Evolutionary conservation across 2,329 filamentous ascomycete species (phyloP), one percentile per base, ranked within the genome.

Genomic region (Fusarium anguioides): DNA sequence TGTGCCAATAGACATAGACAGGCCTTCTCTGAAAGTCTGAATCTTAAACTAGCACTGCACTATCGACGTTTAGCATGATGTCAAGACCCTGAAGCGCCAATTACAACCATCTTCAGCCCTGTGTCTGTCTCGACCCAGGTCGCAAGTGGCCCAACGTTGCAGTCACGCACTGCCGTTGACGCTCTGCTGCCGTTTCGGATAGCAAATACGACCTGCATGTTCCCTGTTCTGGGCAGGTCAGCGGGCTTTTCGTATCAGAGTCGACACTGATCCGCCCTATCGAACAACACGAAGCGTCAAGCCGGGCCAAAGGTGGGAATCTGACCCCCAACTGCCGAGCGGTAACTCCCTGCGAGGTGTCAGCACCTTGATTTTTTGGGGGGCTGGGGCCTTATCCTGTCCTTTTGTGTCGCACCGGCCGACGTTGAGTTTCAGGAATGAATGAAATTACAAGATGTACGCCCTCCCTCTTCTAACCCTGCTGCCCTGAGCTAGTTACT

Each of bases 341-440:
- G 59, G 61, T 50, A 67, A 59, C 47, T 63, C 60, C 50, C 47
- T 69, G 64, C 50, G 51, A 44, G 46, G 58, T 60, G 65, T 70
- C 55, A 72, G 68, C 61, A 70, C 66, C 58, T 70, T 72, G 70
- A 62, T 63, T 69, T n/a, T n/a, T n/a, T n/a, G n/a, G n/a, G n/a
- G n/a, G n/a, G n/a, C 60, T 24, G 31, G 31, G 36, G 37, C 39
- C 47, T 60, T n/a, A n/a, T n/a, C n/a, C n/a, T n/a, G n/a, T n/a
- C n/a, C n/a, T n/a, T n/a, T n/a, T n/a, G n/a, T n/a, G 57, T 60
- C 35, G 55, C 44, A 61, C 65, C 56, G 55, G 57, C 62, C 56
- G 55, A 69, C 53, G 21, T 57, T 17, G 45, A 48, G 68, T 66
- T 72, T 71, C 70, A 72, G 60, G 45, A 61, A 58, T 50, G 39